phyloP scores from a whole-genome alignment of 768 basidiomycete species.

The Cystobasidium ongulense region DNA sequence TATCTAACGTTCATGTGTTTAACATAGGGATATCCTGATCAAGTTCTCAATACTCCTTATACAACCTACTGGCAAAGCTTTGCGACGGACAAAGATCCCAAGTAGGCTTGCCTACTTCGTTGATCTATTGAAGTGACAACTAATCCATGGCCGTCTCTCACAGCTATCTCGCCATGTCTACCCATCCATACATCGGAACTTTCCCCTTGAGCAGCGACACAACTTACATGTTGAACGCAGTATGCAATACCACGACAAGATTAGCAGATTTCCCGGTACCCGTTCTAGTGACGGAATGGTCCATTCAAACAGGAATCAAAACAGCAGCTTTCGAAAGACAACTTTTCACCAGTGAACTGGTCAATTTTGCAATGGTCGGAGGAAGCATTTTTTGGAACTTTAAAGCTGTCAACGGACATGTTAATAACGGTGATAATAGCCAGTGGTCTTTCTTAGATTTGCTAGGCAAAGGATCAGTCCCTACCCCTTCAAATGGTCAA shows the following conservation, averaged over 20 bases:
- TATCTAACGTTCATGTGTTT: background rate
- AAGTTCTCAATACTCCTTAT: slow-evolving; percentile 1
- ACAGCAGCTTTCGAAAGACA: slow-evolving; percentile 36
- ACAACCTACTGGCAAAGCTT: slow-evolving; percentile 26
- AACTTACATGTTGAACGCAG: slow-evolving; percentile 39
- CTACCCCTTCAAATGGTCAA: slow-evolving; percentile 23
- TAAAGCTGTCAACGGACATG: slow-evolving; percentile 22
- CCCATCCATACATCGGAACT: slow-evolving; percentile 36
- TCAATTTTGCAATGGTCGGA: background rate
- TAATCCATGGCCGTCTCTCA: slow-evolving; percentile 10
- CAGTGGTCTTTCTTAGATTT: slow-evolving; percentile 25
- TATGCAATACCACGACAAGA: slow-evolving; percentile 36
- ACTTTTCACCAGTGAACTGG: slow-evolving; percentile 34
- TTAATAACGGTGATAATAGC: slow-evolving; percentile 16
- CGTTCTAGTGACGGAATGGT: slow-evolving; percentile 40
- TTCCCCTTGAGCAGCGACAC: slow-evolving; percentile 40
- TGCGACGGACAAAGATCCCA: slow-evolving; percentile 16
- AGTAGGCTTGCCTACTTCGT: background rate
- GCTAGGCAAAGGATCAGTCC: background rate
- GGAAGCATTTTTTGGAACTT: slow-evolving; percentile 21
- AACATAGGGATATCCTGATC: slow-evolving; percentile 1
- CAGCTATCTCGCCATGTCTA: slow-evolving; percentile 2
- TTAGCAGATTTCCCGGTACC: slow-evolving; percentile 39
- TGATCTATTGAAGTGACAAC: background rate
- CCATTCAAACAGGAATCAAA: slow-evolving; percentile 40